Conservation (phyloP, 2,329 filamentous ascomycete species). For the Botrytis byssoidea region DNA sequence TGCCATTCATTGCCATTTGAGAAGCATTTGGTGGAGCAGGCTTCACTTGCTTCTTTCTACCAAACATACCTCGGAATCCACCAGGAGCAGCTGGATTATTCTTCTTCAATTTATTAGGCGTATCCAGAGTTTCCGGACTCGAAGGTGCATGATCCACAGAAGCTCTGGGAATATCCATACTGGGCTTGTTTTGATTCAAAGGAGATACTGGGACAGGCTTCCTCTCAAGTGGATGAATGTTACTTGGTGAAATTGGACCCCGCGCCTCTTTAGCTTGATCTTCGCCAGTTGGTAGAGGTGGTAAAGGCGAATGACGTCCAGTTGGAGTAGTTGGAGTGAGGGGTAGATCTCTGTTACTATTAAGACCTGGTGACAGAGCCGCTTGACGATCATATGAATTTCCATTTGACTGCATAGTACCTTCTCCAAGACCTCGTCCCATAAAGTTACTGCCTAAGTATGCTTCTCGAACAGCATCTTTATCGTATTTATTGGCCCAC, state of each 20-base stretch:
- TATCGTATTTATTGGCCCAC: conserved; percentile 95
- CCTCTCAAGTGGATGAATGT: conserved; percentile 25
- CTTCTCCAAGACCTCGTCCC: conserved; percentile 61
- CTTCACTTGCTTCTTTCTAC: conserved; percentile 49
- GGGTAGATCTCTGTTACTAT: conserved; percentile 33
- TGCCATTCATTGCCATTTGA: conserved; percentile 35
- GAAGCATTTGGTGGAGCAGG: conserved; percentile 22
- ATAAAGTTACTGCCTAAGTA: conserved; percentile 75
- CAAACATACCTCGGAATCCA: conserved; percentile 65
- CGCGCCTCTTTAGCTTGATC: conserved; percentile 41
- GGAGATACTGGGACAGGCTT: conserved; percentile 25
- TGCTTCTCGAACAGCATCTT: conserved; percentile 78
- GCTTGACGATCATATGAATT: conserved; percentile 30
- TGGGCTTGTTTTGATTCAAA: conserved; percentile 26
- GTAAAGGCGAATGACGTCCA: conserved; percentile 24
- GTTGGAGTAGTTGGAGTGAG: conserved; percentile 43
- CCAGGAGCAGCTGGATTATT: conserved; percentile 39
- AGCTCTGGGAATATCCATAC: conserved; percentile 28
- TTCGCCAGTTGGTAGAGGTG: conserved; percentile 24
- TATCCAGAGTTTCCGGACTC: conserved; percentile 48
- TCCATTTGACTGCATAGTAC: conserved; percentile 47
- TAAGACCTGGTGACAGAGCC: conserved; percentile 24
- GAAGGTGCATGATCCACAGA: conserved; percentile 30
- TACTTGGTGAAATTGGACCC: conserved; percentile 28
- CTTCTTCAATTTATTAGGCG: conserved; percentile 56